Evolutionary conservation across 2,329 filamentous ascomycete species (phyloP).

Genomic region (Mycosphaerella sp.): DNA sequence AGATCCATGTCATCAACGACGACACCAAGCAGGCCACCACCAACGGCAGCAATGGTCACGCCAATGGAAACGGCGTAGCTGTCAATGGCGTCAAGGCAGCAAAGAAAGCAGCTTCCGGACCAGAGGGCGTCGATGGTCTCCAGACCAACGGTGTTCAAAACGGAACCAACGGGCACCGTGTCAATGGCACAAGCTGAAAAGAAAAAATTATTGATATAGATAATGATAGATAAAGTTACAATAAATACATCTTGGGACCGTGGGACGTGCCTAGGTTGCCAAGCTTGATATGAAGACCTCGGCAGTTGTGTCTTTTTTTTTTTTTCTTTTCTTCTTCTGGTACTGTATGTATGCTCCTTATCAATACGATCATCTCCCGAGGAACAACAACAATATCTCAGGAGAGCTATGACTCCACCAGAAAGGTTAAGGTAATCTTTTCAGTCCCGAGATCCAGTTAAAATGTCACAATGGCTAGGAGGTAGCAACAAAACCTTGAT

Average conservation of each 20-base stretch:
- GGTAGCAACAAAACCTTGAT: too few relatives aligned
- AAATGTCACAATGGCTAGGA: too few relatives aligned
- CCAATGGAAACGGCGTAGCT: conserved; percentile 18
- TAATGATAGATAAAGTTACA: not conserved
- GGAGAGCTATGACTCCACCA: too few relatives aligned
- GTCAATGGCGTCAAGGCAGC: conserved; percentile 22
- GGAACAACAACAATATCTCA: too few relatives aligned
- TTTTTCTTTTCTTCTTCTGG: too few relatives aligned
- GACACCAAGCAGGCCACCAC: conserved; percentile 22
- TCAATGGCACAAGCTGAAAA: conserved; percentile 14
- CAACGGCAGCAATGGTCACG: conserved; percentile 16
- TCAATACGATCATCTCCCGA: too few relatives aligned
- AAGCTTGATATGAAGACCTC: not conserved
- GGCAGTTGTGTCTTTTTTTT: too few relatives aligned
- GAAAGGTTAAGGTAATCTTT: too few relatives aligned
- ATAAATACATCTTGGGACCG: not conserved
- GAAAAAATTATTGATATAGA: not conserved
- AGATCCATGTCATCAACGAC: conserved; percentile 33
- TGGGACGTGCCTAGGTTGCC: not conserved
- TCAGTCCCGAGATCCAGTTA: too few relatives aligned
- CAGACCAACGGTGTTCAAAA: conserved; percentile 22
- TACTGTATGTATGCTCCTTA: too few relatives aligned
- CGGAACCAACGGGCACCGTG: conserved; percentile 19
- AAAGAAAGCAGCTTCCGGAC: conserved; percentile 30
- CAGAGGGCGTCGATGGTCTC: conserved; percentile 28